Base-by-base conservation (phyloP, 2,329 filamentous ascomycete genomes). In the Apiospora kogelbergensis region DNA sequence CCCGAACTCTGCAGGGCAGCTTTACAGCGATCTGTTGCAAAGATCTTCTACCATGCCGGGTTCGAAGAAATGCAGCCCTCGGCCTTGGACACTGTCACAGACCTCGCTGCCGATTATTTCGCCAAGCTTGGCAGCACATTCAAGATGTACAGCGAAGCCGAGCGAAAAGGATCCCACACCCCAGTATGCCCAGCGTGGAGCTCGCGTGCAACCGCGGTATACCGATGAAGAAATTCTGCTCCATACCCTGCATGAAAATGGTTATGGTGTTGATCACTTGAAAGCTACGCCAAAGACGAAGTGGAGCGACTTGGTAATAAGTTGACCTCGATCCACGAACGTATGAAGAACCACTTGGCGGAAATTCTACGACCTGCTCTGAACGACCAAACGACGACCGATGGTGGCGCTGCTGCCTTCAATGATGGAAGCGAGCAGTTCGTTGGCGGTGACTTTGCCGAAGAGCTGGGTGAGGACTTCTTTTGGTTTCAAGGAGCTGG, bases 31-130 rank as follows among this genome's bases (percentile, higher is more conserved):
- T 96, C 95, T 15, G 92, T 98, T 22, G 95, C 92, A 69, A 97
- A 98, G 80, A 90, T 99, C 63, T 95, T 98, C 76, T 99, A 98
- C 77, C 94, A 97, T 78, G 93, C 94, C 48, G 96, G 96, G 0
- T 99, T 98, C 73, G 96, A 99, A 80, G 96, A 99, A 78, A 93
- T 97, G 71, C 96, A 99, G 78, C 96, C 96, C 17, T 97, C 95
- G 48, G 95, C 96, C 37, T 84, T 99, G 40, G 96, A 99, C 74
- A 89, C 93, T 0, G 89, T 97, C 45, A 97, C 96, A 0, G 94
- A 97, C 74, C 89, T 98, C 67, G 94, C 95, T 0, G 90, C 90
- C 3, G 93, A 97, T 74, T 99, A 95, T 78, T 97, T 99, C 76
- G 86, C 90, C 69, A 97, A 97, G 78, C 85, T 99, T 11, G 89